Percentiles rank a stretch among this genome's conserved stretches.
These are phyloP conservation scores for Suhomyces faveliae DNA, from an alignment of 805 yeast species.

Conservation along the genomic window DNA sequence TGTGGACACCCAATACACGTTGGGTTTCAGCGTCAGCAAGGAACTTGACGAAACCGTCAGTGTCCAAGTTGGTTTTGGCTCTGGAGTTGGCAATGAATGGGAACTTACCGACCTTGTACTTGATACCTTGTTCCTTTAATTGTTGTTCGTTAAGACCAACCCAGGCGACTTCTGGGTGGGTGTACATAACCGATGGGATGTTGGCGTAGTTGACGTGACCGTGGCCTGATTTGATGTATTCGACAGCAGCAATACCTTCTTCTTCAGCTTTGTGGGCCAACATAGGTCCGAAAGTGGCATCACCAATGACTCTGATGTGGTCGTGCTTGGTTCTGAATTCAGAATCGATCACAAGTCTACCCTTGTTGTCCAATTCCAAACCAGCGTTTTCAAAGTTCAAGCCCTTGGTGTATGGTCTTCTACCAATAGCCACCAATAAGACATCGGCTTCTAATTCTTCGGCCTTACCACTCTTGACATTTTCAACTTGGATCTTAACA, in stretches of 20 bases:
- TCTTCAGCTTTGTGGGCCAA: constrained; percentile 99
- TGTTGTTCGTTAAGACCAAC: constrained; percentile 96
- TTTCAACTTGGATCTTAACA: constrained; percentile 85
- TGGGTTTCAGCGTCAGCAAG: constrained; percentile 96
- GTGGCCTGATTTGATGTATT: constrained; percentile 86
- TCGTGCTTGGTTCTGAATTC: constrained; percentile 90
- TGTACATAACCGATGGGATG: constrained; percentile 98
- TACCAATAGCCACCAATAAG: constrained; percentile 94
- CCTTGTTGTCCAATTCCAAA: constrained; percentile 85
- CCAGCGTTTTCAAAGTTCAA: constrained; percentile 86
- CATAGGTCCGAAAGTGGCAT: constrained; percentile 98
- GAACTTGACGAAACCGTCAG: constrained; percentile 96
- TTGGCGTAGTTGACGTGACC: constrained; percentile 98
- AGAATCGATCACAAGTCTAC: constrained; percentile 90
- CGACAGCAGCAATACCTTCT: constrained; percentile 98
- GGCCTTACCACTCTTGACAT: constrained; percentile 80
- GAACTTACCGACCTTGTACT: constrained; percentile 94
- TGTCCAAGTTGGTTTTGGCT: constrained; percentile 96
- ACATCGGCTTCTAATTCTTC: constrained; percentile 86
- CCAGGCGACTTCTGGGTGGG: constrained; percentile 99
- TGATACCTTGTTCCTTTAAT: constrained; percentile 86
- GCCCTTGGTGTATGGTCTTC: constrained; percentile 95
- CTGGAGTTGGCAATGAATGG: constrained; percentile 99
- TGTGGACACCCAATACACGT: constrained; percentile 93
- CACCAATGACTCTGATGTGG: constrained; percentile 97